Conservation (phyloP, 805 yeast species). For the Candida morakotiae region DNA sequence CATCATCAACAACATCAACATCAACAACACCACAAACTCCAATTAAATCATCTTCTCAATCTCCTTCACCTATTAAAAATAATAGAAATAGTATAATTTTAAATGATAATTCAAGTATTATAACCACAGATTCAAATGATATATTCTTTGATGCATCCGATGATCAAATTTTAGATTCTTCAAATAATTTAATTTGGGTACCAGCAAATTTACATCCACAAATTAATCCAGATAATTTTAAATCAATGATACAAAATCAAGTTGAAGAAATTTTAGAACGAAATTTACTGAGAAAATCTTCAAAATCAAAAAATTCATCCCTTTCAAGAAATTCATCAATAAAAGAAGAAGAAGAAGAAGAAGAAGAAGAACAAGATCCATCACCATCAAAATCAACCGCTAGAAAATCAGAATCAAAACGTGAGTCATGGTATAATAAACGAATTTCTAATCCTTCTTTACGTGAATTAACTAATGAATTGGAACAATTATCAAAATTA, state of each 20-base stretch:
- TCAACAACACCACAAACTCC: not conserved
- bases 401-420: conserved; percentile 4
- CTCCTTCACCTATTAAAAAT: not conserved
- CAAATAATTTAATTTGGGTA: conserved; percentile 67
- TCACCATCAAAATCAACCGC: not conserved
- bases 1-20: not conserved
- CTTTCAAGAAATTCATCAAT: conserved; percentile 8
- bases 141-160: conserved; percentile 13
- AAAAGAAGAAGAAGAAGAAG: conserved; percentile 25
- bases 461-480: conserved; percentile 68
- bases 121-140: conserved; percentile 19
- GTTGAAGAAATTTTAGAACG: conserved; percentile 47
- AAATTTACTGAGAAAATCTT: conserved; percentile 21
- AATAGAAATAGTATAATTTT: not conserved
- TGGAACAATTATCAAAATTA: conserved; percentile 66
- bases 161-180: conserved; percentile 9
- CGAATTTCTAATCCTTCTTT: conserved; percentile 54
- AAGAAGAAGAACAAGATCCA: conserved; percentile 5
- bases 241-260: conserved; percentile 59
- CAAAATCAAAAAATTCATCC: conserved; percentile 14
- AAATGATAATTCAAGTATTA: not conserved
- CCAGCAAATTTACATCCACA: conserved; percentile 94
- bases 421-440: conserved; percentile 10
- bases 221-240: conserved; percentile 85
- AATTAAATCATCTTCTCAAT: not conserved